Evolutionary conservation across 2,329 filamentous ascomycete genomes (phyloP), one percentile per base, ranked within the genome.

Genomic region (Alternaria incomplexa): DNA sequence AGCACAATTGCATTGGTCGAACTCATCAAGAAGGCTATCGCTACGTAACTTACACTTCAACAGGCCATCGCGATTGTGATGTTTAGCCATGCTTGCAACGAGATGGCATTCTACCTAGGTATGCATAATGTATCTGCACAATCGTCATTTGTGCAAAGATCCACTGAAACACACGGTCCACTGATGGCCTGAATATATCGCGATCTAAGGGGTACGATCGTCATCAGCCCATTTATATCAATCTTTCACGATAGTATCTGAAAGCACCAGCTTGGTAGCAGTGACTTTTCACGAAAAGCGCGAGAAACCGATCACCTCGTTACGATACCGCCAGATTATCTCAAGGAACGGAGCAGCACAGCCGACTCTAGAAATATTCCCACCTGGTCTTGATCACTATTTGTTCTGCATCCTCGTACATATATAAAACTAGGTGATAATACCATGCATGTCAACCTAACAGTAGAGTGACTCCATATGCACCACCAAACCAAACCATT

Each of bases 81-180:
- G 28, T 1, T 12, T 4, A 10, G 8, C 28, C 28, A 22, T 4
- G 23, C n/a, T 1, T 6, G 2, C n/a, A 5, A 8, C 48, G 0
- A 2, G 28, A 52, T 0, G 26, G 28, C 48, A 52, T n/a, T 17
- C 17, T 17, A 11, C 26, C 10, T 28, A 11, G 1, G 26, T 28
- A 3, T 9, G 28, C 36, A 36, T 6, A 15, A 20, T 12, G 28
- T 28, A 7, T 12, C 6, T 36, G 13, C 28, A 52, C 48, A 52
- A 25, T 23, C 30, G 48, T 22, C 22, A 36, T 52, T 52, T 36
- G 30, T 23, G 48, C 48, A 51, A 52, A 36, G 48, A 23, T 52
- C 30, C 20, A 30, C 48, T 36, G 28, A 23, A 32, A 30, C 48
- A 51, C 48, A 32, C 9, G 20, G 28, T 13, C 48, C 28, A 52